Conservation (phyloP, 106 monocot species). For the Agapanthus africanus region DNA sequence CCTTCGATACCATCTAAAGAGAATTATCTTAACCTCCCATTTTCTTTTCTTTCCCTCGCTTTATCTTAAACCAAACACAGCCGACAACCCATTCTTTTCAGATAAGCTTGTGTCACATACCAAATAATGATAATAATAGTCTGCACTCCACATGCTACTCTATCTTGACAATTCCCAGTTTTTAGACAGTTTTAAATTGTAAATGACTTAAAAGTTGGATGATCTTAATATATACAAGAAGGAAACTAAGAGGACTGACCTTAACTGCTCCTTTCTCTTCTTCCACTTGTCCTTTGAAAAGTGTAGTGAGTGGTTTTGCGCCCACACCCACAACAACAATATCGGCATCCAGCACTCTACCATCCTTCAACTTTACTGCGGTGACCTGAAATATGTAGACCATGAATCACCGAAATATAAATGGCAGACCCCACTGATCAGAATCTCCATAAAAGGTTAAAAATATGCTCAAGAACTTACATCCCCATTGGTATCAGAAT, state of each 20-base stretch:
- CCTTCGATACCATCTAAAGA: too few relatives aligned
- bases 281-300: conserved; percentile 50
- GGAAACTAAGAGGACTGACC: conserved; percentile 7
- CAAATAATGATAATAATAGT: not conserved
- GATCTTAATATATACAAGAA: not conserved
- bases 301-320: conserved; percentile 31
- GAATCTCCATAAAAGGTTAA: not conserved
- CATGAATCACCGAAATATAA: not conserved
- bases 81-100: too few relatives aligned
- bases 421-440: not conserved
- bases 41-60: too few relatives aligned
- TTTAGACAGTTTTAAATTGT: not conserved
- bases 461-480: too few relatives aligned
- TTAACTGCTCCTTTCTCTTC: conserved; percentile 61
- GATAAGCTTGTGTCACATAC: too few relatives aligned
- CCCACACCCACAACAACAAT: conserved; percentile 57
- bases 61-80: too few relatives aligned
- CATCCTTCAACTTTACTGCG: conserved; percentile 48
- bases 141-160: not conserved
- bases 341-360: conserved; percentile 48
- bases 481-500: conserved; percentile 33
- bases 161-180: not conserved
- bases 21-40: too few relatives aligned
- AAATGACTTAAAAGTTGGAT: not conserved
- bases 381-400: conserved; percentile 27